Evolutionary conservation across 2,329 filamentous ascomycete species (phyloP), one percentile per base, ranked within the genome.

Genomic region (Hypoxylon sp.): DNA sequence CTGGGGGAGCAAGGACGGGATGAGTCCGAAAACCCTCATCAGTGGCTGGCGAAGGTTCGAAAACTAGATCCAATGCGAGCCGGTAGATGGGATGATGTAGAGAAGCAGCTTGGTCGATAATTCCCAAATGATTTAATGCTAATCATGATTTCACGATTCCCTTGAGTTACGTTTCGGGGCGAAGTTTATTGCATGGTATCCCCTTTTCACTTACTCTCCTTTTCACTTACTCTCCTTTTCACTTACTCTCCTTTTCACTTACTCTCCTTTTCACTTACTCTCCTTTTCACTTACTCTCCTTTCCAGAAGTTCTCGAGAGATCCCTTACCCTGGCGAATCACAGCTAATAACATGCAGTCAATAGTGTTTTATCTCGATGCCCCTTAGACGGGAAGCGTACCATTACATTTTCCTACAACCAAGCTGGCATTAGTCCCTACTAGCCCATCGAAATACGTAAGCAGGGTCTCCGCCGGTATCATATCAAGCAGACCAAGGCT

Each of bases 51-150:
- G 15, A 86, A 87, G 74, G 75, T 97, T 72, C 86, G 85, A 73
- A 81, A 83, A 67, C 78, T 96, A 24, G 93, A 97, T 79, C 88
- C 90, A 2, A 83, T 94, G 77, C 85, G 93, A 66, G 85, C 79
- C 47, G 90, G 91, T 13, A 84, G 93, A 69, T 97, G 93, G 93
- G 74, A 83, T 17, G 92, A 96, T 74, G 74, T 93, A 63, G 86
- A 88, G 74, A 80, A 76, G 63, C 72, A 79, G 6, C 70, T 79
- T 17, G 68, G 62, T 44, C 48, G 41, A 54, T 59, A 39, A 56
- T 24, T 15, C 60, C 20, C 15, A 8, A 57, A 28, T 65, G 52
- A 24, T 55, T 41, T 8, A 37, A 57, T 39, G 17, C 11, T 60
- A 69, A 55, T 65, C 73, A 58, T 72, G 61, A 47, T 63, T 59